phyloP scores from a whole-genome alignment of 2,329 filamentous ascomycete species.

The Cytospora chrysosperma region DNA sequence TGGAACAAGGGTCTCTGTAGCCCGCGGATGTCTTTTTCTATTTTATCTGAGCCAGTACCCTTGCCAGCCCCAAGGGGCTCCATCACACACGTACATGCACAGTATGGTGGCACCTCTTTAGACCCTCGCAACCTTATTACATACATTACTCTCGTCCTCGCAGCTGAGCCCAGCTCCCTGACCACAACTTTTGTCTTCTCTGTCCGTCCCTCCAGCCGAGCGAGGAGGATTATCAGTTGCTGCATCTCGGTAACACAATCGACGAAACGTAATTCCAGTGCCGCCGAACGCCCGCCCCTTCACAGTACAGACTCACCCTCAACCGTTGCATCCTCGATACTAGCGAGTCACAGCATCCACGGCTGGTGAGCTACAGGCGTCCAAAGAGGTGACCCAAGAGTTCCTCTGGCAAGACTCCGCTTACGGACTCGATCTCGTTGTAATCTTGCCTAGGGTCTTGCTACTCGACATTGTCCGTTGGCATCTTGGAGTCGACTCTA shows the following conservation, averaged over 20 bases:
- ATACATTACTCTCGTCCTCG: constrained; percentile 22
- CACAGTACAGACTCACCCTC: constrained; percentile 8
- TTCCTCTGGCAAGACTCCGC: background rate
- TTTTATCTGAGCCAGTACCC: constrained; percentile 20
- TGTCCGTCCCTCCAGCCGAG: background rate
- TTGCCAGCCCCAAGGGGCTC: constrained; percentile 13
- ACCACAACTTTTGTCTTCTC: constrained; percentile 8
- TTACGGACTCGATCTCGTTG: constrained; percentile 10
- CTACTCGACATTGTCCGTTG: constrained; percentile 13
- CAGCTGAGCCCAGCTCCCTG: constrained; percentile 13
- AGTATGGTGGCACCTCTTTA: constrained; percentile 15
- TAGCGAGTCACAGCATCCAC: constrained; percentile 8
- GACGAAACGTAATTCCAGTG: constrained; percentile 14
- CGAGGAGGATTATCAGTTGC: constrained; percentile 3
- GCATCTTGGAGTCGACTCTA: constrained; percentile 11
- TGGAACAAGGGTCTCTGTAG: constrained; percentile 21
- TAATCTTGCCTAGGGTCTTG: background rate
- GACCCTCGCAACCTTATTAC: constrained; percentile 11
- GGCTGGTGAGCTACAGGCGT: constrained; percentile 10
- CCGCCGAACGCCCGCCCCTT: constrained; percentile 4
- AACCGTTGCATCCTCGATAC: constrained; percentile 12
- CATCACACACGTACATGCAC: constrained; percentile 19
- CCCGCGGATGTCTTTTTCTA: constrained; percentile 15
- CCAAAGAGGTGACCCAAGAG: background rate
- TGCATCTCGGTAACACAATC: constrained; percentile 11